Conservation (phyloP, 257 asterid species). For the Gentiana macrophylla region DNA sequence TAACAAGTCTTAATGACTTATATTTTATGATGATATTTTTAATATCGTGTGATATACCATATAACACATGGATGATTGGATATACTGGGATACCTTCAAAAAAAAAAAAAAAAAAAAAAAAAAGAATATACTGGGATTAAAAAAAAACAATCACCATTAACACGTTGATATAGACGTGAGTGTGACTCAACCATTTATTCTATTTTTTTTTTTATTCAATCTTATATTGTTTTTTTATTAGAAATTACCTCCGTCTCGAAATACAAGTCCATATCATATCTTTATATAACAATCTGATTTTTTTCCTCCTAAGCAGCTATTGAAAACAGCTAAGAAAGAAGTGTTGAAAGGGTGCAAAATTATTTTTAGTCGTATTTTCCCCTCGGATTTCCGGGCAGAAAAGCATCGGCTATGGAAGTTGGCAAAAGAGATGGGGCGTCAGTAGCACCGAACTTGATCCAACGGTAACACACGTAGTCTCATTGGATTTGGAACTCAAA, state of each 20-base stretch:
- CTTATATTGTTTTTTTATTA: neutral
- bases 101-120: too few species aligned
- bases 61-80: too few species aligned
- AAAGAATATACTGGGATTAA: too few species aligned
- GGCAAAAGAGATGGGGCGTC: constrained; percentile 67
- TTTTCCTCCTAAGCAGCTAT: too few species aligned
- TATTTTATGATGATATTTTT: too few species aligned
- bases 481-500: constrained; percentile 54
- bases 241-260: neutral
- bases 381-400: constrained; percentile 41
- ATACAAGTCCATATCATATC: neutral
- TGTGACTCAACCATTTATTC: neutral
- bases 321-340: constrained; percentile 44
- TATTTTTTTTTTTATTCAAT: neutral
- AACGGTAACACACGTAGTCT: constrained; percentile 62
- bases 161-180: neutral
- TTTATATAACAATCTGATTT: too few species aligned
- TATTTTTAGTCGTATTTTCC: constrained; percentile 57
- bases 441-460: constrained; percentile 41
- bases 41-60: too few species aligned
- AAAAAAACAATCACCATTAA: too few species aligned
- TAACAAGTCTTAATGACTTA: too few species aligned
- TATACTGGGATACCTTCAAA: too few species aligned
- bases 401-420: constrained; percentile 57
- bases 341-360: constrained; percentile 48